Base-by-base conservation (phyloP, 1,139 yeast genomes). In the Diutina siamensis region DNA sequence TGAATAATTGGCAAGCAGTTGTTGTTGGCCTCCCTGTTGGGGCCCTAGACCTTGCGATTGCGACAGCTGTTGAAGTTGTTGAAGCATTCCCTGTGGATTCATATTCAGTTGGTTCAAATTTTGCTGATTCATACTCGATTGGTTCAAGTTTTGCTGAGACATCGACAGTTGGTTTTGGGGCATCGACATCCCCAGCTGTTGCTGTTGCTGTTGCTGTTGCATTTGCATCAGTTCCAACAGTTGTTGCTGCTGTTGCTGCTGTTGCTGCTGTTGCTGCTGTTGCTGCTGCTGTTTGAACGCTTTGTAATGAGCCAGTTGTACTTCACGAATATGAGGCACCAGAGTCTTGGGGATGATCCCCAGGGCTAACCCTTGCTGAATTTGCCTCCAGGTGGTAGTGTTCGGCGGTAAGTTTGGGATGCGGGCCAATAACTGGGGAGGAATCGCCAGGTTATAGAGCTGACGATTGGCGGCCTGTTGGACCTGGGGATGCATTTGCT, bases 381-480 rank as follows among this genome's bases (percentile, higher is more conserved):
- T 78, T 58, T 83, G 89, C 40, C 78, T 75, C 95, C 95, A 87
- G 3, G 95, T 85, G 51, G 76, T 80, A 35, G 81, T 81, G 46
- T 80, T 83, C n/a, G 83, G 80, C 0, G 96, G 96, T 33, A 88
- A 67, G 44, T 78, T 80, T 12, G 96, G 95, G 46, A 88, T 77
- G 55, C 77, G 77, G 45, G 74, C 71, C 44, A 88, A 64, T 40
- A 88, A 61, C 5, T 80, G 78, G n/a, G 76, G 78, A 1, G 97
- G 97, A 46, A 88, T 85, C 3, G 84, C 85, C 3, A 76, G 65
- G 44, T 76, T 76, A 41, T 71, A 52, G 47, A 71, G 45, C 61
- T 62, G 44, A 65, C 59, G 49, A 67, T 64, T 49, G 65, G 69
- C 46, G 65, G 71, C 42, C 63, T 52, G 46, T 64, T 70, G 27